Conservation (phyloP, 371 early-diverging fungal species). For the Nematocida ironsii region DNA sequence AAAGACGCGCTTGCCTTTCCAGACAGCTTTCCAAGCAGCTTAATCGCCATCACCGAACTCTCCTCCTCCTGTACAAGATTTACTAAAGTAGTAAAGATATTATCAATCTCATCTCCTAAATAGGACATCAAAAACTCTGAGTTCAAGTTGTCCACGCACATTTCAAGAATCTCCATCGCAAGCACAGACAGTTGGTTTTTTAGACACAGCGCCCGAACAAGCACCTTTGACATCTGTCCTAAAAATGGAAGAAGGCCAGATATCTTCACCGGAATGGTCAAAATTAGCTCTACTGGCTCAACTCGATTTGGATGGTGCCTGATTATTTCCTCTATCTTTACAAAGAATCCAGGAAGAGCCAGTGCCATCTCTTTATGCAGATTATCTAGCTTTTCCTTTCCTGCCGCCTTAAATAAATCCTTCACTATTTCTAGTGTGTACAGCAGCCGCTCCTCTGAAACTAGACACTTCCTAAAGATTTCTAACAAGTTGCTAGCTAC, state of each 20-base stretch:
- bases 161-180: conserved; percentile 87
- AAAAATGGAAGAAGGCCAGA: conserved; percentile 86
- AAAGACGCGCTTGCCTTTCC: conserved; percentile 28
- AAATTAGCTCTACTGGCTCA: conserved; percentile 75
- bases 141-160: conserved; percentile 91
- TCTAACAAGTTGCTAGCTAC: conserved; percentile 14
- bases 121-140: conserved; percentile 77
- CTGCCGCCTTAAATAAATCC: conserved; percentile 49
- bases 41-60: conserved; percentile 53
- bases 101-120: conserved; percentile 39
- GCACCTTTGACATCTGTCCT: conserved; percentile 85
- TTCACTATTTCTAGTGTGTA: conserved; percentile 55
- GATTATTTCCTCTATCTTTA: conserved; percentile 36
- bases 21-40: conserved; percentile 56
- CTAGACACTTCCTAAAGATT: conserved; percentile 36
- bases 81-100: conserved; percentile 26
- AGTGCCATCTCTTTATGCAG: conserved; percentile 57
- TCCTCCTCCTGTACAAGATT: conserved; percentile 51
- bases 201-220: conserved; percentile 83
- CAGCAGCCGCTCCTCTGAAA: conserved; percentile 14
- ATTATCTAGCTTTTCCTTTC: conserved; percentile 49
- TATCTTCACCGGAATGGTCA: conserved; percentile 90
- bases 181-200: conserved; percentile 84
- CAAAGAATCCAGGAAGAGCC: conserved; percentile 43
- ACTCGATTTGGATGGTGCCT: conserved; percentile 76